Percentiles rank a stretch among this genome's conserved stretches.
Evolutionary conservation across 2,329 filamentous ascomycete species (phyloP).

Genomic region (Thyridium curvatum): DNA sequence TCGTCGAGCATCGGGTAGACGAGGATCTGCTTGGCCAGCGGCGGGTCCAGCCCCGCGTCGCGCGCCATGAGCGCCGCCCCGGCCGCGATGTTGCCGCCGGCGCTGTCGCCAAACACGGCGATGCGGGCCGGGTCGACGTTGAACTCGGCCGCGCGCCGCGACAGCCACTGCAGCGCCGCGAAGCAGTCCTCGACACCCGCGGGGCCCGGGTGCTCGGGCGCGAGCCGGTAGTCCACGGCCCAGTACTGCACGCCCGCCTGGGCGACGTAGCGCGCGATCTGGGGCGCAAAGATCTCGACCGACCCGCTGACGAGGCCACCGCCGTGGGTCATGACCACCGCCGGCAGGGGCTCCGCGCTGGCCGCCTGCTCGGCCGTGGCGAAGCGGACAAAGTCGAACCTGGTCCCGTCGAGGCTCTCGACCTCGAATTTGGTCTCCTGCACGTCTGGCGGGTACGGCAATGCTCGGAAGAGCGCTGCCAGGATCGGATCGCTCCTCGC

Average conservation of each 20-base stretch:
- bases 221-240: conserved; percentile 41
- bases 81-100: conserved; percentile 17
- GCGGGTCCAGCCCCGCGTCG: conserved; percentile 18
- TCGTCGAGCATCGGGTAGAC: conserved; percentile 32
- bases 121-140: conserved; percentile 17
- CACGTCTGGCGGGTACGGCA: conserved; percentile 4
- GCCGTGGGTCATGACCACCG: conserved; percentile 16
- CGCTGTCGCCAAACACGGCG: conserved; percentile 15
- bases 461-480: neutral
- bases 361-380: conserved; percentile 7
- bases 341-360: neutral
- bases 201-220: conserved; percentile 41
- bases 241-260: conserved; percentile 12
- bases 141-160: conserved; percentile 13
- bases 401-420: conserved; percentile 4
- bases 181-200: conserved; percentile 32
- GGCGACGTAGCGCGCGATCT: conserved; percentile 9
- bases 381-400: conserved; percentile 8
- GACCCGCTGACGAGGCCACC: conserved; percentile 18
- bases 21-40: conserved; percentile 23
- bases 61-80: conserved; percentile 32
- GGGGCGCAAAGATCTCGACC: conserved; percentile 7
- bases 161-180: conserved; percentile 23
- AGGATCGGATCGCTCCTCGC: neutral
- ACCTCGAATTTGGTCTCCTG: conserved; percentile 5